A percentile compares a stretch with the other conserved stretches of the same genome.
Evolutionary conservation across 192 early-diverging fungal genomes (phyloP).

Genomic region (Mortierella hygrophila): DNA sequence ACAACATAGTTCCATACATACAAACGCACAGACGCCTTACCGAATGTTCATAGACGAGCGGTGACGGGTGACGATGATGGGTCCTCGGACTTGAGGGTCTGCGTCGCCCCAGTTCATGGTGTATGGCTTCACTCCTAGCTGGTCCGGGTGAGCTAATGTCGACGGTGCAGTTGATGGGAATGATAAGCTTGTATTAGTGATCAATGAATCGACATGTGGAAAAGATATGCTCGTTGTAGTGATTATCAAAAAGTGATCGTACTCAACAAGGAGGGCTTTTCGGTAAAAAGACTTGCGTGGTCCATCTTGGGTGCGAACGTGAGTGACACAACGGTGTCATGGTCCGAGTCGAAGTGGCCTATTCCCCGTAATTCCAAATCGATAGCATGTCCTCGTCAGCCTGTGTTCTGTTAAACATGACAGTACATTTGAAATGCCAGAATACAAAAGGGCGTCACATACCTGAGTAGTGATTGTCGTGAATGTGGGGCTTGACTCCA

Average conservation of each 20-base stretch:
- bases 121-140: slow-evolving; percentile 77
- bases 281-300: not conserved
- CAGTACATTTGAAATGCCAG: not conserved
- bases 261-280: slow-evolving; percentile 1
- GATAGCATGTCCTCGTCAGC: not conserved
- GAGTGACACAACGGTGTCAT: slow-evolving; percentile 3
- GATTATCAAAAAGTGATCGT: not conserved
- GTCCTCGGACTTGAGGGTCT: slow-evolving; percentile 76
- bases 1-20: not conserved
- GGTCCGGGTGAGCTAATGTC: slow-evolving; percentile 60
- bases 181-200: not conserved
- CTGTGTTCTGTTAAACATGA: not conserved
- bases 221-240: not conserved
- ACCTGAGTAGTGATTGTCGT: not conserved
- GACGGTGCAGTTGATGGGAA: not conserved
- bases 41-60: slow-evolving; percentile 78
- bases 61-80: slow-evolving; percentile 83
- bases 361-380: not conserved
- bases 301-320: not conserved
- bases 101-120: slow-evolving; percentile 78
- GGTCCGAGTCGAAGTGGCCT: slow-evolving; percentile 11
- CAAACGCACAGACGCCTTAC: slow-evolving; percentile 21
- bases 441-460: not conserved
- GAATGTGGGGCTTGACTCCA: not conserved
- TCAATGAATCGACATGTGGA: not conserved